phyloP scores from a whole-genome alignment of 352 stramenopile species.

The Phytophthora citricola region DNA sequence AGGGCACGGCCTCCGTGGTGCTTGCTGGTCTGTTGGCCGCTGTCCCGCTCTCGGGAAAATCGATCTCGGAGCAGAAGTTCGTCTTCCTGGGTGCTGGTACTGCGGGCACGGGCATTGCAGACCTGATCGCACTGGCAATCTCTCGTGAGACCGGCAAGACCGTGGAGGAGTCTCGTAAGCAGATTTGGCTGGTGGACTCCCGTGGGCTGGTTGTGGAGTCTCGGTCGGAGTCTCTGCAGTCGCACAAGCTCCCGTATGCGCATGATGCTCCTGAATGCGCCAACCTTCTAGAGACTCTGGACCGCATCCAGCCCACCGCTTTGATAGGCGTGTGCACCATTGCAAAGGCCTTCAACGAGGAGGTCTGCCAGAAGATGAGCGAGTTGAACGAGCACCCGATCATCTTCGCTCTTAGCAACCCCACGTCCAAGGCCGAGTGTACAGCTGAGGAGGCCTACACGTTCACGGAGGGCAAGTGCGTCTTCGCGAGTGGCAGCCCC shows the following conservation, averaged over 20 bases:
- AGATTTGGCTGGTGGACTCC: slow-evolving; percentile 94
- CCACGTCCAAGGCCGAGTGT: slow-evolving; percentile 96
- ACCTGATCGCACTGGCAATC: slow-evolving; percentile 93
- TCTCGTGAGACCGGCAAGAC: slow-evolving; percentile 87
- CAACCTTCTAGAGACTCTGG: slow-evolving; percentile 79
- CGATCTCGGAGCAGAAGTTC: slow-evolving; percentile 94
- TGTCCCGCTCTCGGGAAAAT: slow-evolving; percentile 72
- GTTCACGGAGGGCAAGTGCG: slow-evolving; percentile 95
- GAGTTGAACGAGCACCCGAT: slow-evolving; percentile 91
- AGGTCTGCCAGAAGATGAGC: slow-evolving; percentile 92
- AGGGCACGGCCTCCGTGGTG: slow-evolving; percentile 86
- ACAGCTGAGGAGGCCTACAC: slow-evolving; percentile 96
- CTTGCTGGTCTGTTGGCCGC: slow-evolving; percentile 79
- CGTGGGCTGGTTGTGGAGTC: slow-evolving; percentile 87
- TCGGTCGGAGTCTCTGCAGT: slow-evolving; percentile 77
- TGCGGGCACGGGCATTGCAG: slow-evolving; percentile 95
- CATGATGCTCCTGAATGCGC: slow-evolving; percentile 75
- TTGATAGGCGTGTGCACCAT: slow-evolving; percentile 95
- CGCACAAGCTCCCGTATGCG: slow-evolving; percentile 91
- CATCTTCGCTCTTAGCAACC: slow-evolving; percentile 98
- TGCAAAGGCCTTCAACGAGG: slow-evolving; percentile 89
- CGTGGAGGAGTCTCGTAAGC: slow-evolving; percentile 88
- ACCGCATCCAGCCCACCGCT: slow-evolving; percentile 92
- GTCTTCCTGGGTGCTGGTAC: slow-evolving; percentile 94
- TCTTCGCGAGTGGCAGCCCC: slow-evolving; percentile 97